phyloP scores from a whole-genome alignment of 441 rosid species.

The Aquilaria agallochum region DNA sequence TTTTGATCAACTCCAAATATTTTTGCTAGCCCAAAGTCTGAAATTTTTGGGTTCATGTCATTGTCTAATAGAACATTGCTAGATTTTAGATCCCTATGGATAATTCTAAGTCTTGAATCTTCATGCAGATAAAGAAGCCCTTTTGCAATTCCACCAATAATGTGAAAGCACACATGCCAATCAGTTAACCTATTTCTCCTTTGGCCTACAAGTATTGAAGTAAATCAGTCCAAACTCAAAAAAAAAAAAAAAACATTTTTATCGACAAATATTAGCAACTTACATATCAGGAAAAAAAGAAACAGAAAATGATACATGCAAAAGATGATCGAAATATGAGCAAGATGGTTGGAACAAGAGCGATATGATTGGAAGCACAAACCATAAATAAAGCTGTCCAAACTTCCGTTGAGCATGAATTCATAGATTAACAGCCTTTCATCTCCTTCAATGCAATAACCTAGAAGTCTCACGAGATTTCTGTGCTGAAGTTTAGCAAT shows the following conservation, averaged over 20 bases:
- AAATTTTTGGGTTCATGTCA: conserved; percentile 3
- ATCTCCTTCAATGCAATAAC: conserved; percentile 9
- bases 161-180: conserved; percentile 21
- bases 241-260: neutral
- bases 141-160: conserved; percentile 17
- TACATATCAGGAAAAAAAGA: too few relatives aligned
- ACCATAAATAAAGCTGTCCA: conserved; percentile 13
- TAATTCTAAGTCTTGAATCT: conserved; percentile 5
- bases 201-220: conserved; percentile 1
- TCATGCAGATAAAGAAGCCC: conserved; percentile 6
- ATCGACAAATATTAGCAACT: too few relatives aligned
- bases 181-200: conserved; percentile 11
- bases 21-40: conserved; percentile 7
- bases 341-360: neutral
- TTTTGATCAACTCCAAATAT: conserved; percentile 5
- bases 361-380: neutral
- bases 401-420: conserved; percentile 14
- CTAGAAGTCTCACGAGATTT: conserved; percentile 9
- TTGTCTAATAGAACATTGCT: conserved; percentile 1
- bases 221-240: neutral
- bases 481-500: conserved; percentile 10
- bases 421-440: conserved; percentile 17
- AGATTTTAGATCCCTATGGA: conserved; percentile 9
- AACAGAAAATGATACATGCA: too few relatives aligned
- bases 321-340: neutral